Percentiles rank a stretch among this genome's conserved stretches.
These are phyloP conservation scores for Hamigera avellanea DNA, from an alignment of 495 filamentous ascomycete genomes.

Conservation along the genomic window DNA sequence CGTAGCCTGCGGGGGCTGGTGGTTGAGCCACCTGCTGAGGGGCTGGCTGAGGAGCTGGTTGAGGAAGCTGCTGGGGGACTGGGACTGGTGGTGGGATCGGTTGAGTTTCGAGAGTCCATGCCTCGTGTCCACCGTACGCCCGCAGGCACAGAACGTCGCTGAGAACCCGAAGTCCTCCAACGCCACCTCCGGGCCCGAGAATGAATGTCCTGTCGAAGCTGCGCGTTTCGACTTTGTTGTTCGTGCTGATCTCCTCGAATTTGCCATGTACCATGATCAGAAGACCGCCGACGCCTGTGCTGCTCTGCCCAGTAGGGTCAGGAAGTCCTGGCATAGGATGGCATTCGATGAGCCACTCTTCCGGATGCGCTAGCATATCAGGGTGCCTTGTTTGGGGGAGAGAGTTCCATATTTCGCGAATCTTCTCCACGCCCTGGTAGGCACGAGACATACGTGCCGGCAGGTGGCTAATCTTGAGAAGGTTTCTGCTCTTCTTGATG, in stretches of 20 bases:
- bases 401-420: conserved; percentile 52
- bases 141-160: conserved; percentile 68
- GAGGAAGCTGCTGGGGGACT: conserved; percentile 8
- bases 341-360: conserved; percentile 74
- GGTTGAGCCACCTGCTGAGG: conserved; percentile 1
- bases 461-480: conserved; percentile 53
- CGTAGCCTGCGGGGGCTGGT: conserved; percentile 29
- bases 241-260: conserved; percentile 57
- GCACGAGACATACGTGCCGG: conserved; percentile 49
- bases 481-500: conserved; percentile 70
- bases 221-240: conserved; percentile 45
- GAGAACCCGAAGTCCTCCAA: conserved; percentile 59
- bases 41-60: conserved; percentile 5
- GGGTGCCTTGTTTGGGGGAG: conserved; percentile 72
- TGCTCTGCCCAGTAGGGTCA: conserved; percentile 54
- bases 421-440: conserved; percentile 51
- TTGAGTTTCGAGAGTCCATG: conserved; percentile 41
- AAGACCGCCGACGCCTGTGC: conserved; percentile 60
- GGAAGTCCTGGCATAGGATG: conserved; percentile 60
- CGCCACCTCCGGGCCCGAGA: conserved; percentile 59
- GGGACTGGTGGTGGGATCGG: conserved; percentile 11
- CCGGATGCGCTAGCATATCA: conserved; percentile 43
- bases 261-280: conserved; percentile 72
- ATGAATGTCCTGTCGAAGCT: conserved; percentile 82
- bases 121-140: conserved; percentile 49